Evolutionary conservation across 768 basidiomycete species (phyloP).

Genomic region (Myochromella boudieri): DNA sequence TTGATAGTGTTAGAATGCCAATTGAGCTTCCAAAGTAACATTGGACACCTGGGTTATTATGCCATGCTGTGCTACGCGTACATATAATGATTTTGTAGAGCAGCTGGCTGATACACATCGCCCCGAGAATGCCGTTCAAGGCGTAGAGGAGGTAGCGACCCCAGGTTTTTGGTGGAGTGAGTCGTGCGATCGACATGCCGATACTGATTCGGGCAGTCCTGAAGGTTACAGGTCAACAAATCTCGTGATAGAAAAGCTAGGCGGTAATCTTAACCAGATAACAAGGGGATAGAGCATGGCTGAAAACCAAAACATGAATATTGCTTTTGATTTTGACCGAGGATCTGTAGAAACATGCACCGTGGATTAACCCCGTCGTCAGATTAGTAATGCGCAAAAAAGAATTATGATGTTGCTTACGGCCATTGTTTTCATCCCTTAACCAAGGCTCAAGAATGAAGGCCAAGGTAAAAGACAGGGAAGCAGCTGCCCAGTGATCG

Average conservation of each 20-base stretch:
- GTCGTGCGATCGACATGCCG: not conserved
- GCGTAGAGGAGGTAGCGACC: not conserved
- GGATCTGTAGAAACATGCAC: not conserved
- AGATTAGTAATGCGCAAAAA: not conserved
- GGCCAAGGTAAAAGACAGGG: conserved; percentile 7
- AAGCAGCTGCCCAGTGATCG: conserved; percentile 18
- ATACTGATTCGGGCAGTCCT: conserved; percentile 17
- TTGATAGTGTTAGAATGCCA: not conserved
- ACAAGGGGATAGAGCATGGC: conserved; percentile 5
- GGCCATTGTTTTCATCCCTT: conserved; percentile 7
- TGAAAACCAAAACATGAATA: conserved; percentile 14
- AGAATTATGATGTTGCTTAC: too few relatives aligned
- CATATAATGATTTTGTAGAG: not conserved
- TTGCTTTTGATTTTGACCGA: not conserved
- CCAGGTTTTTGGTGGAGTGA: not conserved
- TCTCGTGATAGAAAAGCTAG: not conserved
- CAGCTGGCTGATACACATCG: not conserved
- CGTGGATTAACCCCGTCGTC: not conserved
- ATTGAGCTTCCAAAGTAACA: not conserved
- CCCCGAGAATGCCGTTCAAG: not conserved
- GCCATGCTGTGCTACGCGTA: not conserved
- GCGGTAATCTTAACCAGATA: conserved; percentile 11
- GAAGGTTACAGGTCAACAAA: not conserved
- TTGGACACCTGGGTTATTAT: not conserved
- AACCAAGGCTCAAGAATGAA: conserved; percentile 11